These are phyloP conservation scores for Coccomyxa subellipsoidea DNA, from an alignment of 163 green algal species.

Conservation along the genomic window DNA sequence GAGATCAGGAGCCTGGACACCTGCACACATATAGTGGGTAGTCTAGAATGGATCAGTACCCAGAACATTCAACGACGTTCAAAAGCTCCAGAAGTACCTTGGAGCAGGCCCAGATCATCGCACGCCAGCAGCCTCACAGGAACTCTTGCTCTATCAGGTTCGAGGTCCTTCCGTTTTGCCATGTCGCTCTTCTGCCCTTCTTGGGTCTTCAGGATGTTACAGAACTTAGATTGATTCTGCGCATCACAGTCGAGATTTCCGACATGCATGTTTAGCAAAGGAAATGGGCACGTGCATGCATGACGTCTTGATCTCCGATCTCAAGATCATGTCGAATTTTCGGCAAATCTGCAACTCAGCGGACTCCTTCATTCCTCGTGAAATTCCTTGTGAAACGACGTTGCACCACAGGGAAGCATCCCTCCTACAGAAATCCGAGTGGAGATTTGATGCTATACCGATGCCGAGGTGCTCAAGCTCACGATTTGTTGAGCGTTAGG, in stretches of 20 bases:
- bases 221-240: not conserved
- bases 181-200: not conserved
- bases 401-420: not conserved
- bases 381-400: no score
- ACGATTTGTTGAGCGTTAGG: no score
- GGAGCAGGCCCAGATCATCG: not conserved
- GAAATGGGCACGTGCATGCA: not conserved
- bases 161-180: not conserved
- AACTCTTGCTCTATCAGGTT: not conserved
- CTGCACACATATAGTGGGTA: not conserved
- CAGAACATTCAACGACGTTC: not conserved
- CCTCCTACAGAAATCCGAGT: not conserved
- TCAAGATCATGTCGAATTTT: no score
- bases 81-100: not conserved
- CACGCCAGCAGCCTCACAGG: not conserved
- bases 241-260: no score
- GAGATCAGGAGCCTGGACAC: not conserved
- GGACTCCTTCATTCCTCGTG: no score
- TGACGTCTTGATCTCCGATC: not conserved
- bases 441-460: no score
- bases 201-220: not conserved
- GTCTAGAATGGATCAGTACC: not conserved
- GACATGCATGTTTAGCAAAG: not conserved
- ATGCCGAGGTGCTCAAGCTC: no score
- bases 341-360: no score